phyloP scores from a whole-genome alignment of 805 yeast genomes.

The Yamadazyma takamatsuzukensis region DNA sequence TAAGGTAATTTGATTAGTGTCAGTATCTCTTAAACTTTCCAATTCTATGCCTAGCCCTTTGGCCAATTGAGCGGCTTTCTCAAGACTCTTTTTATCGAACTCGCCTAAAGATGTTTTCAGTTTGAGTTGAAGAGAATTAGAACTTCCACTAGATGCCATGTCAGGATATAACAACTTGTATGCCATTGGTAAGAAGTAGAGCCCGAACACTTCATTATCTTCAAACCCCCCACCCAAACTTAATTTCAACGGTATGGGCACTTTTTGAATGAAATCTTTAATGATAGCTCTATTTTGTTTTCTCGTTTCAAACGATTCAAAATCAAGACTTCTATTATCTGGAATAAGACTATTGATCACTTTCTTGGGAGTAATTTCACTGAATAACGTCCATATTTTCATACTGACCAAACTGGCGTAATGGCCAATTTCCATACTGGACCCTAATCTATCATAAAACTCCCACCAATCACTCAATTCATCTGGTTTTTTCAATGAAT shows the following conservation, averaged over 20 bases:
- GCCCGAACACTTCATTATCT: constrained; percentile 20
- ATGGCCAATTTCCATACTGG: constrained; percentile 37
- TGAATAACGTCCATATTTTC: constrained; percentile 61
- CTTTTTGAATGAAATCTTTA: constrained; percentile 23
- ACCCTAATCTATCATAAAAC: constrained; percentile 59
- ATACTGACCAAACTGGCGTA: constrained; percentile 58
- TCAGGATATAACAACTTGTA: constrained; percentile 29
- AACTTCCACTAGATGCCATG: constrained; percentile 13
- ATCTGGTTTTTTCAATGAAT: constrained; percentile 54
- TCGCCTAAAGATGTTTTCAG: constrained; percentile 21
- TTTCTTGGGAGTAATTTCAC: constrained; percentile 47
- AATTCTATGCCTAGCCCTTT: constrained; percentile 38
- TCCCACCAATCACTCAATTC: constrained; percentile 71
- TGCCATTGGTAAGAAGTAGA: constrained; percentile 33
- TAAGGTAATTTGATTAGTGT: constrained; percentile 23
- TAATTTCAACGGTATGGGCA: constrained; percentile 25
- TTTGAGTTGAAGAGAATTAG: constrained; percentile 14
- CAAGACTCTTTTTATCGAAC: constrained; percentile 28
- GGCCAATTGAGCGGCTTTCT: constrained; percentile 34
- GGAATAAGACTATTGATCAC: constrained; percentile 22
- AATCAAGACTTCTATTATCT: constrained; percentile 30
- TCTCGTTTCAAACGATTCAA: constrained; percentile 34
- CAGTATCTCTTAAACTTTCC: constrained; percentile 32
- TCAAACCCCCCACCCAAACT: constrained; percentile 25
- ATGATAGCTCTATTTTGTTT: constrained; percentile 30